Evolutionary conservation across 192 early-diverging fungal species (phyloP).

Genomic region (Backusella tarrabulga): DNA sequence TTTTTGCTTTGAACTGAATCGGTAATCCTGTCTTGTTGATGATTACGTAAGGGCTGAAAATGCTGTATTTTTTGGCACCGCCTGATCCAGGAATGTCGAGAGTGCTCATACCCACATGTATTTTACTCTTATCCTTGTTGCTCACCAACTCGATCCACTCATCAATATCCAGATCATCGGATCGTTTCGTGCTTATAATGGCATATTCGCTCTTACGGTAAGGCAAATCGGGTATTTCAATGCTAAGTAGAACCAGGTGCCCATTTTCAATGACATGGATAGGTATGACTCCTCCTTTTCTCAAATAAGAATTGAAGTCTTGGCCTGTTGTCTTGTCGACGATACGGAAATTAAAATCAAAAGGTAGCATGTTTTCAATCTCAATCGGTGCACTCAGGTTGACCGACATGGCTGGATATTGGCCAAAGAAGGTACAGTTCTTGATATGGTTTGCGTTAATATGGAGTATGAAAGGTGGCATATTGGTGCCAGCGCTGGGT

Average conservation of each 20-base stretch:
- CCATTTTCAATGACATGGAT: conserved; percentile 84
- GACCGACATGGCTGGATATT: conserved; percentile 80
- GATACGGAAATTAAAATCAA: conserved; percentile 77
- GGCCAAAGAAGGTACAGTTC: conserved; percentile 42
- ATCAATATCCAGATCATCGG: conserved; percentile 78
- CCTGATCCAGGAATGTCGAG: conserved; percentile 61
- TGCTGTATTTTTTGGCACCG: conserved; percentile 78
- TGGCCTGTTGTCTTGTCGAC: conserved; percentile 71
- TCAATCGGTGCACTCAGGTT: conserved; percentile 76
- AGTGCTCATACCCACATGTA: conserved; percentile 62
- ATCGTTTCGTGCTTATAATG: conserved; percentile 80
- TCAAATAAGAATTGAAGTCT: conserved; percentile 63
- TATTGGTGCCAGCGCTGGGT: conserved; percentile 38
- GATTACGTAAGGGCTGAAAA: conserved; percentile 93
- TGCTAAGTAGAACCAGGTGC: conserved; percentile 72
- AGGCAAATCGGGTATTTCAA: conserved; percentile 70
- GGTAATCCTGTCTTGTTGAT: conserved; percentile 89
- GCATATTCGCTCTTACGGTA: conserved; percentile 78
- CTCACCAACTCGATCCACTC: conserved; percentile 58
- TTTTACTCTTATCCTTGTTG: conserved; percentile 44
- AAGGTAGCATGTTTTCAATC: conserved; percentile 95
- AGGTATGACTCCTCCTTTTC: conserved; percentile 68
- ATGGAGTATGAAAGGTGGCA: conserved; percentile 71
- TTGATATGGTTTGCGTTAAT: conserved; percentile 54
- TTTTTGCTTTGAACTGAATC: conserved; percentile 76